Percentiles rank a stretch among this genome's conserved stretches.
These are phyloP conservation scores for Aegilops umbellulata DNA, from an alignment of 176 grass and related monocot species.

Conservation along the genomic window DNA sequence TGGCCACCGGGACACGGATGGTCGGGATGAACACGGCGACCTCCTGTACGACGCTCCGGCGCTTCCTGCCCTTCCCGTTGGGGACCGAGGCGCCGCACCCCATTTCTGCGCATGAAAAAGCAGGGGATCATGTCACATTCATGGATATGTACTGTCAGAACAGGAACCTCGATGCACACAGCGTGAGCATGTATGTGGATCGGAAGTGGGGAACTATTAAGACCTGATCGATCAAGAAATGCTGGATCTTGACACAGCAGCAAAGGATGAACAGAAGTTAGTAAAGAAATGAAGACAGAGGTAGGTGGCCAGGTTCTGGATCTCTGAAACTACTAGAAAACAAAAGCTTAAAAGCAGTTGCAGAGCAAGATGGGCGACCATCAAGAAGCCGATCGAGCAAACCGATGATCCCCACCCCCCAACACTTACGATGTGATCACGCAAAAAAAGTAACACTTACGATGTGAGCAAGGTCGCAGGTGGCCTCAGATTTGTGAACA, in stretches of 20 bases:
- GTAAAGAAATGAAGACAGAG: background rate
- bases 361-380: constrained; percentile 1
- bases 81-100: constrained; percentile 77
- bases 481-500: background rate
- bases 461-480: background rate
- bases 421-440: constrained; percentile 25
- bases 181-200: background rate
- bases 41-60: constrained; percentile 61
- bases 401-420: background rate
- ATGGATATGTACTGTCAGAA: background rate
- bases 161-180: background rate
- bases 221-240: background rate
- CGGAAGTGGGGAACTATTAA: background rate
- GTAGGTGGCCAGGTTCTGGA: background rate
- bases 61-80: constrained; percentile 50
- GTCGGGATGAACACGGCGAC: constrained; percentile 78
- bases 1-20: constrained; percentile 58
- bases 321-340: constrained; percentile 9
- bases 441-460: no score
- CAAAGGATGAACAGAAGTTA: background rate
- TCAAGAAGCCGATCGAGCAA: background rate
- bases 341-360: background rate
- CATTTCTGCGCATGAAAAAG: constrained; percentile 38
- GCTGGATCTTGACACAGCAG: background rate
- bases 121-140: background rate